Conservation (phyloP, 768 basidiomycete species). For the Nidula microcarpa region DNA sequence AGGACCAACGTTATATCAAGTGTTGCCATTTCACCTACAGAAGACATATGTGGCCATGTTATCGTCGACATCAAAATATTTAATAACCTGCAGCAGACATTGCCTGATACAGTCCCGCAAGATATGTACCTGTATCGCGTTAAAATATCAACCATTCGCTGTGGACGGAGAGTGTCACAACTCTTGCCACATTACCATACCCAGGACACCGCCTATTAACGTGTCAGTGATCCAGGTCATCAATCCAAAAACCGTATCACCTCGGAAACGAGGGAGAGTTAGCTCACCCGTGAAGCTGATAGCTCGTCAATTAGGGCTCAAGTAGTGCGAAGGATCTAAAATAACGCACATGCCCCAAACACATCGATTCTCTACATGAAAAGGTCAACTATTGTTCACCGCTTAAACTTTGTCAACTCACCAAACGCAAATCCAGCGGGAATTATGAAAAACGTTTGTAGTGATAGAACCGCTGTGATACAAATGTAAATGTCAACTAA, state of each 20-base stretch:
- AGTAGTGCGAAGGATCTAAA: neutral
- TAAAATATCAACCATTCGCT: too few relatives aligned
- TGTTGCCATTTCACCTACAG: too few relatives aligned
- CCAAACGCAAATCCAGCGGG: conserved; percentile 4
- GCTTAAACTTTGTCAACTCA: too few relatives aligned
- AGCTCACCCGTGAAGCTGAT: conserved; percentile 72
- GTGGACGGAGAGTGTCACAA: too few relatives aligned
- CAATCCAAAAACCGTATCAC: conserved; percentile 71
- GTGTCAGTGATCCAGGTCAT: conserved; percentile 60
- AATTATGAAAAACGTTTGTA: neutral
- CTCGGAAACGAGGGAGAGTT: conserved; percentile 66
- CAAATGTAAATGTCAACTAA: too few relatives aligned
- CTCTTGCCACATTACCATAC: conserved; percentile 62
- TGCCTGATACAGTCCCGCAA: too few relatives aligned
- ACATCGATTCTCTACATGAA: neutral
- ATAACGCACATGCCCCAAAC: neutral
- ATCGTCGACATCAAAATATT: too few relatives aligned
- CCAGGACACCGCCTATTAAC: conserved; percentile 60
- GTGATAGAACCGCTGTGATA: neutral
- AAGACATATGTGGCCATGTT: too few relatives aligned
- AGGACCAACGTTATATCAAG: too few relatives aligned
- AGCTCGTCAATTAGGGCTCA: neutral
- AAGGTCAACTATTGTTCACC: too few relatives aligned
- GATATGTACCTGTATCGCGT: too few relatives aligned
- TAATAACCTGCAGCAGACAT: too few relatives aligned